Evolutionary conservation across 768 basidiomycete genomes (phyloP), one percentile per base, ranked within the genome.

Genomic region (Lanmaoa rubissima): DNA sequence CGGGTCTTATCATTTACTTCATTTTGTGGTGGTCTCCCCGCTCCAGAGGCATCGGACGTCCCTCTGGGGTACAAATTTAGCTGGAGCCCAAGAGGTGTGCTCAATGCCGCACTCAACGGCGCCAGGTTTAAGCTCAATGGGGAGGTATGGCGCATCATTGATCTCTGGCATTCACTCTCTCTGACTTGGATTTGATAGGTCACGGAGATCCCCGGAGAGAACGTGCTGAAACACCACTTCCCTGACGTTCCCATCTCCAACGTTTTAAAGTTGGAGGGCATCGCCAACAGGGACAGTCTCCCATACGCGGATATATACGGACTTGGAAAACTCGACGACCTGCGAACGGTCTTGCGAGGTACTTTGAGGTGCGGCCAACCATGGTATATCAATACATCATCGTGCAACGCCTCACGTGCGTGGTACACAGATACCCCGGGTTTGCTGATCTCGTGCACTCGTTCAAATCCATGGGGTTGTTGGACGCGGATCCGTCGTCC

Each of bases 51-150:
- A 9, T 64, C 73, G 10, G 71, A 77, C 58, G 83, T 88, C 16
- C 92, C 93, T 2, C 74, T 95, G 11, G 80, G 87, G n/a, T 94
- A 96, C 66, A 96, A 94, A 67, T 94, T 94, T 67, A 92, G 92
- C 61, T 98, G 95, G 95, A 90, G 85, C 48, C 94, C 95, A 0
- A 79, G 85, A 55, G 94, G 92, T 6, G 94, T 96, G 9, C 73
- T 98, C 39, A 82, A 78, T 16, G 95, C 94, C 3, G 90, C 90
- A 0, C 70, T 85, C 54, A 92, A 95, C 60, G 69, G 75, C 0
- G 93, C 95, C 2, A 68, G 65, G 39, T 97, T 85, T 71, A 80
- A 81, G 64, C 74, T 93, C 26, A 61, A 75, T 32, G 76, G 76
- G 7, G 65, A 82, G 72, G 90, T 88, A 60, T n/a, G 7, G 78